Base-by-base conservation (phyloP, 257 asterid genomes). In the Parsonsia alboflavescens region DNA sequence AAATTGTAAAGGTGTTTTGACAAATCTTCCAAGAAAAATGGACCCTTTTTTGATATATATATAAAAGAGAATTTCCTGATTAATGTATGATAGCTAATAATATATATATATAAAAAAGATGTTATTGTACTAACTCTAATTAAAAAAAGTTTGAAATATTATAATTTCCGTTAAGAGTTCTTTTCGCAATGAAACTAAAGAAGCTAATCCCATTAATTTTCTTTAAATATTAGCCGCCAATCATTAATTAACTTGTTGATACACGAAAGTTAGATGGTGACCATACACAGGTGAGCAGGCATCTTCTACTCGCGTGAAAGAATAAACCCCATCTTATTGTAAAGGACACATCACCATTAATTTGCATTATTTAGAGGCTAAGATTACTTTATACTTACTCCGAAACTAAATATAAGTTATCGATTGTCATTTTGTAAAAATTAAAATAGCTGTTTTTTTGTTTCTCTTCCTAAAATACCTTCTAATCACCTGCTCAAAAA, bases 251-350 rank as follows among this genome's bases (percentile, higher is more conserved):
- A 30, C 68, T 33, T 63, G 46, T 19, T 45, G 7, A 56, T 33
- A 68, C 49, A 68, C 24, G 69, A 76, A 58, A 68, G 70, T 44
- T 21, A 44, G 75, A 68, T 68, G 39, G 62, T 68, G 75, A 76
- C 79, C 30, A 30, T 69, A 33, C 68, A 65, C 70, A 72, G 62
- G 36, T 28, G 26, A 36, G 8, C 11, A 17, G 6, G 24, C 69
- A 64, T 64, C 13, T 64, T 64, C 69, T 64, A 15, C 39, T 64
- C 16, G 12, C 24, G 17, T 10, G 36, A 17, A 58, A 22, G 65
- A 58, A 58, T 58, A 58, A 58, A 58, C 50, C 50, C 11, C 65
- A 54, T 64, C 9, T 7, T 52, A 30, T 68, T 44, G n/a, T n/a
- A n/a, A n/a, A 58, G 44, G 67, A 44, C 66, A 62, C 70, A 56